A percentile compares a stretch with the other conserved stretches of the same genome.
phyloP scores from a whole-genome alignment of 163 green algal genomes.

The Scenedesmus sp. region DNA sequence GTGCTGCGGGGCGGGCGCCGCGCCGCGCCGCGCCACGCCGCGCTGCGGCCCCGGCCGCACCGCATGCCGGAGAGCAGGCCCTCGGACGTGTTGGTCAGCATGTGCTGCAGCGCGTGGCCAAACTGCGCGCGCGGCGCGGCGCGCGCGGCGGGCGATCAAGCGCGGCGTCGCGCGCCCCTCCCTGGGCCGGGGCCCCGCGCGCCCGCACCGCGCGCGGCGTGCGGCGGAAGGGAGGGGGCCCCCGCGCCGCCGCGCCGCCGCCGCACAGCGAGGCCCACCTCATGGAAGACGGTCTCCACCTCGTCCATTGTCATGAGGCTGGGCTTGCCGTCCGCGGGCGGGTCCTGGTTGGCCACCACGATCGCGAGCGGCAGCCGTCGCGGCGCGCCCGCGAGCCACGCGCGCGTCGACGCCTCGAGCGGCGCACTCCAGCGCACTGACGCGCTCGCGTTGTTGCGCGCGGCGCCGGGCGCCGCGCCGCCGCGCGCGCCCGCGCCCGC shows the following conservation, averaged over 20 bases:
- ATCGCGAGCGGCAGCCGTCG: constrained; percentile 30
- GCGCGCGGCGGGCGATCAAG: too few relatives aligned
- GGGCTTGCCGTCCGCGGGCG: constrained; percentile 26
- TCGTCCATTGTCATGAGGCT: constrained; percentile 34
- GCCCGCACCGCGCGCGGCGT: too few relatives aligned
- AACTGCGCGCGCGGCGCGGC: too few relatives aligned
- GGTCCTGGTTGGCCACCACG: constrained; percentile 33
- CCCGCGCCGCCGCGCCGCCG: too few relatives aligned
- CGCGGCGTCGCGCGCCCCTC: too few relatives aligned
- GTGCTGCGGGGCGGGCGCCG: too few relatives aligned
- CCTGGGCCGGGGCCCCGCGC: too few relatives aligned
- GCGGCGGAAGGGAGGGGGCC: too few relatives aligned
- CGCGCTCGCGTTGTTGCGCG: background rate
- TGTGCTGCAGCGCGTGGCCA: constrained; percentile 32
- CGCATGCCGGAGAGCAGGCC: constrained; percentile 24
- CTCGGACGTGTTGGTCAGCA: background rate
- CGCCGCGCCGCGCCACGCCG: too few relatives aligned
- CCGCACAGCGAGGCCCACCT: too few relatives aligned
- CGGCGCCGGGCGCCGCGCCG: background rate
- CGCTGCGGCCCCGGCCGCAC: too few relatives aligned
- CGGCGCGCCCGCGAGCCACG: constrained; percentile 6
- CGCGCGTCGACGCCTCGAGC: background rate
- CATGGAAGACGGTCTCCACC: constrained; percentile 33
- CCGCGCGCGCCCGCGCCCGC: background rate
- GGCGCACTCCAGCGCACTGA: too few relatives aligned